phyloP scores from a whole-genome alignment of 2,329 filamentous ascomycete genomes.

The Apiospora aurea region DNA sequence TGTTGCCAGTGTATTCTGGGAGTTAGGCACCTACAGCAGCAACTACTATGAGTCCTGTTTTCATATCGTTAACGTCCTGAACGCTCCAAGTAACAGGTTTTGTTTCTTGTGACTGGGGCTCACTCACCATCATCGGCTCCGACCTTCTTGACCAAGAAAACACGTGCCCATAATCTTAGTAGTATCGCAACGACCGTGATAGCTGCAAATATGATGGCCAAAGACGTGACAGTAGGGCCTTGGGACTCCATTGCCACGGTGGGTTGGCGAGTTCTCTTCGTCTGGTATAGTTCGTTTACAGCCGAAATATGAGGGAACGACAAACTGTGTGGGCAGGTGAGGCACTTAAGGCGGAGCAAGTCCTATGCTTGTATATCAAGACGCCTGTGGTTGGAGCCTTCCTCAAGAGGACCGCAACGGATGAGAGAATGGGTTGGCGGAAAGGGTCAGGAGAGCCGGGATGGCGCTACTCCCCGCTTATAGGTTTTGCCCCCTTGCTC shows the following conservation, averaged over 20 bases:
- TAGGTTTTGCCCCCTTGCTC: neutral
- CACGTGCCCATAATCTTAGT: conserved; percentile 47
- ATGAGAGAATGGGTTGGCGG: neutral
- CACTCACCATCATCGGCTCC: conserved; percentile 41
- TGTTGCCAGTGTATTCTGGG: neutral
- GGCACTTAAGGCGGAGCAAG: neutral
- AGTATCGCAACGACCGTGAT: conserved; percentile 46
- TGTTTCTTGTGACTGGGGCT: neutral
- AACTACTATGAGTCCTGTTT: conserved; percentile 26
- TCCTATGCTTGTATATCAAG: conserved; percentile 17
- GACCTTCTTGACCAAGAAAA: conserved; percentile 45
- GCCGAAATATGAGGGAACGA: conserved; percentile 29
- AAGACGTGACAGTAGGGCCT: conserved; percentile 42
- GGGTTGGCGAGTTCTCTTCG: neutral
- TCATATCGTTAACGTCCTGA: neutral
- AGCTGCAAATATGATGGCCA: conserved; percentile 46
- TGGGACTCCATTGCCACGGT: conserved; percentile 37
- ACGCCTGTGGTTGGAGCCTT: neutral
- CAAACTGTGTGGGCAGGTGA: neutral
- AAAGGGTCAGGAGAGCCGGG: neutral
- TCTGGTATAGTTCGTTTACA: neutral
- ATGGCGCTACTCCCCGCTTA: conserved; percentile 15
- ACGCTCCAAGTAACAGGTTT: neutral
- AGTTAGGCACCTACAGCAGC: conserved; percentile 20
- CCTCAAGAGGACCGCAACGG: neutral